A percentile compares a stretch with the other conserved stretches of the same genome.
phyloP scores from a whole-genome alignment of 2,329 filamentous ascomycete genomes.

The Aphanocladium album region DNA sequence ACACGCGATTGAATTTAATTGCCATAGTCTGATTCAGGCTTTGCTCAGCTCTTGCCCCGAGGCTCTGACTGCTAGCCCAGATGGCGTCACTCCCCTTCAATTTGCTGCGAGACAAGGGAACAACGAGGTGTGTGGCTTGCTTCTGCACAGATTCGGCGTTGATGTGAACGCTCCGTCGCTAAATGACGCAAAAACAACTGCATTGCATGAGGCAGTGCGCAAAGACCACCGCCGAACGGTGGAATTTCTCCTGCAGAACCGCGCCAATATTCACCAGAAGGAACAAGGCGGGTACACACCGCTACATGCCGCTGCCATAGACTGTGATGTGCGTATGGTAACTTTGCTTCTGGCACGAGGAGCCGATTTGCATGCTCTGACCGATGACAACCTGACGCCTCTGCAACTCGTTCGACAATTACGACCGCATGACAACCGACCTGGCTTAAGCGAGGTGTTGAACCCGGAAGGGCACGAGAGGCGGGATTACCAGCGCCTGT shows the following conservation, averaged over 20 bases:
- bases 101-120: neutral
- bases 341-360: neutral
- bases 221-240: neutral
- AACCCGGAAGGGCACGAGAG: too few species aligned
- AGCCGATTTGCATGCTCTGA: neutral
- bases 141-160: neutral
- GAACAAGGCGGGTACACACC: neutral
- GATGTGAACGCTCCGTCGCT: neutral
- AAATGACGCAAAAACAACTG: neutral
- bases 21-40: neutral
- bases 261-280: neutral
- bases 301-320: neutral
- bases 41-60: neutral
- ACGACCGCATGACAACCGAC: neutral
- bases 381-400: neutral
- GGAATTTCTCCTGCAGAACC: too few species aligned
- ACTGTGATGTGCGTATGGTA: neutral
- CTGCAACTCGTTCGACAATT: neutral
- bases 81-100: neutral
- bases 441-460: too few species aligned
- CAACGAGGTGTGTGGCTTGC: neutral
- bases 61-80: neutral
- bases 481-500: too few species aligned
- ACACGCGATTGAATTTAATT: neutral
- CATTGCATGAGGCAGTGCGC: neutral